Conservation (phyloP, 768 basidiomycete species). For the Xerocomus brunneocitrinus region DNA sequence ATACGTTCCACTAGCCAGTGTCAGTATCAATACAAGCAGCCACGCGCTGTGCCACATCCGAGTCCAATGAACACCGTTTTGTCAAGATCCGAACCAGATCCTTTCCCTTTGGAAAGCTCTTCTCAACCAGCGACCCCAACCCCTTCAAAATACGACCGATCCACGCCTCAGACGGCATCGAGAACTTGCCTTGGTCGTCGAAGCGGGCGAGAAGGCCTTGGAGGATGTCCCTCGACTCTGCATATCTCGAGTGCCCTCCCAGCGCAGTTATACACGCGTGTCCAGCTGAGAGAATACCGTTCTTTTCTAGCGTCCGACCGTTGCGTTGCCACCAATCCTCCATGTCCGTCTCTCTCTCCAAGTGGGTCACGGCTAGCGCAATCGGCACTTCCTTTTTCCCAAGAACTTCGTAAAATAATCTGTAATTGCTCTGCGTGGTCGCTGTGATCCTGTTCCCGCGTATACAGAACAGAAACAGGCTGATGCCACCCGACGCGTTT, state of each 20-base stretch:
- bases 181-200: constrained; percentile 26
- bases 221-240: constrained; percentile 28
- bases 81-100: constrained; percentile 23
- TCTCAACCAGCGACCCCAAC: constrained; percentile 17
- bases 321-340: constrained; percentile 33
- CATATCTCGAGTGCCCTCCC: constrained; percentile 22
- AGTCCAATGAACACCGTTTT: constrained; percentile 24
- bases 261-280: constrained; percentile 33
- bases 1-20: background rate
- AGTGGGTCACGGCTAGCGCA: constrained; percentile 36
- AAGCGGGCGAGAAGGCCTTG: constrained; percentile 16
- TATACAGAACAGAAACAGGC: constrained; percentile 39
- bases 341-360: constrained; percentile 33
- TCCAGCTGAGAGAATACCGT: constrained; percentile 21
- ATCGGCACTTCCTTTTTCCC: constrained; percentile 35
- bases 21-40: constrained; percentile 18
- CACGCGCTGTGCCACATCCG: constrained; percentile 21
- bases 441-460: constrained; percentile 34
- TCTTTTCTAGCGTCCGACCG: constrained; percentile 13
- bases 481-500: constrained; percentile 31
- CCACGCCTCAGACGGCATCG: constrained; percentile 28
- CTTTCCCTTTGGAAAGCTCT: constrained; percentile 19
- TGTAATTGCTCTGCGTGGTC: constrained; percentile 23
- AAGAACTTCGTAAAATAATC: constrained; percentile 23
- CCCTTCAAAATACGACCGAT: constrained; percentile 24